Conservation (phyloP, 176 grass and related monocot species). For the Avena sativa region DNA sequence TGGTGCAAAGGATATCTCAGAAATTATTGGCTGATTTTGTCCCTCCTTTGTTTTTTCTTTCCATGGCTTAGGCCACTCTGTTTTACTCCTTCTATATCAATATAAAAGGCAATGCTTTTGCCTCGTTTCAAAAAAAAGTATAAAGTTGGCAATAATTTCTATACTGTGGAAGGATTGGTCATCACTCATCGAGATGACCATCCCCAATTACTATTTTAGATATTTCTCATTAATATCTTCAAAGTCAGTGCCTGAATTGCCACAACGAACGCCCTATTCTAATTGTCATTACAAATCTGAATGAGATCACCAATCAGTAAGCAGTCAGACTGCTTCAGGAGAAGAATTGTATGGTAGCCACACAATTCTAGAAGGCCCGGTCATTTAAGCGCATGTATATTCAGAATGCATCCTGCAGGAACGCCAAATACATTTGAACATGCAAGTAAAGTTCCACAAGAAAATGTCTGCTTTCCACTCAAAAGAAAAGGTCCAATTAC, state of each 20-base stretch:
- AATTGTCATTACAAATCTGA: constrained; percentile 2
- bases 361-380: constrained; percentile 18
- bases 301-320: background rate
- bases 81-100: no score
- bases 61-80: no score
- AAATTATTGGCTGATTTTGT: no score
- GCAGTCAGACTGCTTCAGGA: background rate
- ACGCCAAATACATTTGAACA: constrained; percentile 17
- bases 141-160: background rate
- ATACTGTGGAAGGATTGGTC: background rate
- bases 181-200: background rate
- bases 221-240: background rate
- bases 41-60: no score
- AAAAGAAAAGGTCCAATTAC: background rate
- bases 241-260: constrained; percentile 4
- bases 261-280: background rate
- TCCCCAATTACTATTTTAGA: constrained; percentile 30
- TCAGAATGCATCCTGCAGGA: constrained; percentile 18
- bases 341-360: background rate
- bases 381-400: background rate
- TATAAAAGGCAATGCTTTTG: no score
- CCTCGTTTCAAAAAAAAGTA: background rate
- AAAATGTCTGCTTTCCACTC: background rate
- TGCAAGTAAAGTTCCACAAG: background rate
- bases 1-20: no score